Evolutionary conservation across 164 flowering plant species (phyloP), one percentile per base, ranked within the genome.

Genomic region (Saururus chinensis): DNA sequence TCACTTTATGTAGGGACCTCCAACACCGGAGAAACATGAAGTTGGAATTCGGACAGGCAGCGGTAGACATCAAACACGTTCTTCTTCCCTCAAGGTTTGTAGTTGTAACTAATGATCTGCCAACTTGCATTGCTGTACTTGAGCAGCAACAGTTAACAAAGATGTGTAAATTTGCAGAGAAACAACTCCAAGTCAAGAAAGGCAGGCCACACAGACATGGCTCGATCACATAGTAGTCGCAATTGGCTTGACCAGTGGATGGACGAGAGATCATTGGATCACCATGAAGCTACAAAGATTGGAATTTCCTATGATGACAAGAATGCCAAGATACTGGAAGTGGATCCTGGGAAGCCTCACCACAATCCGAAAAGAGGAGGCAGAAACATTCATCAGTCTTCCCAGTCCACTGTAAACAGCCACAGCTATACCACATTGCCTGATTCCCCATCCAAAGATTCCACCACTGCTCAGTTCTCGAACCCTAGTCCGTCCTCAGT

Each of bases 331-430:
- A 84, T 89, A 49, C 84, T 87, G 6, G 95, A 89, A 70, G 79
- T 87, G 19, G 95, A 88, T 62, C 81, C 90, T 16, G 88, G 87
- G 75, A 84, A 80, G 66, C 93, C 95, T 35, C 79, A 63, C 61
- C 65, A 69, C 22, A 73, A 60, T 37, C 65, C 76, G 51, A 83
- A 67, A 22, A 63, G 60, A 49, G 66, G 66, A 26, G 66, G 23
- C 62, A 65, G 60, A 24, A 53, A 42, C 57, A 66, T 61, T 23
- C 75, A 53, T 40, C 77, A 75, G 9, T 68, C 70, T 59, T 62
- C 35, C 16, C 54, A 71, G 1, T 52, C 69, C 11, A 82, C 78
- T n/a, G 40, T 69, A 49, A 64, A 62, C 61, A 66, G 75, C 53
- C 73, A 63, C 19, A 75, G 76, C 73, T 65, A 53, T 17, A 59